Evolutionary conservation across 176 grass and related monocot species (phyloP), one percentile per base, ranked within the genome.

Genomic region (Lolium perenne): DNA sequence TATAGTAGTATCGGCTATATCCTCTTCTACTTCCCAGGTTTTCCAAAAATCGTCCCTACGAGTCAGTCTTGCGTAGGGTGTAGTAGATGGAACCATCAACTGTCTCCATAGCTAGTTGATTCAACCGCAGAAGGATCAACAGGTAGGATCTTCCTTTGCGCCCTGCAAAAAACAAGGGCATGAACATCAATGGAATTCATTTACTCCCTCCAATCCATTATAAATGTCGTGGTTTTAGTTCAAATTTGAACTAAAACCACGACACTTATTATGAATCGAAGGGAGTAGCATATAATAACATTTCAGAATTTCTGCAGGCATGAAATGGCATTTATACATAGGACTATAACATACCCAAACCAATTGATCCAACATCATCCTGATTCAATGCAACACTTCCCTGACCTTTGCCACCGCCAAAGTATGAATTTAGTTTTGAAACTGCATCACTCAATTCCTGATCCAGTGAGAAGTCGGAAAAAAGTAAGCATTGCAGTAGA

Each of bases 81-180:
- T 98, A 98, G 21, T 71, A 87, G 51, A 91, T 87, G 2, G 89
- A 93, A 20, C 91, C 93, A 41, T 95, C 91, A 25, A 89, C 58
- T 7, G 69, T 87, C 86, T 92, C 93, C 91, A 95, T 91, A 61
- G 70, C 72, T 51, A 98, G 85, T 47, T 92, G 93, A 82, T 92
- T 95, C 83, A 98, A 71, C 41, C 91, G 83, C 20, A 98, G 64
- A 29, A 98, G 89, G 43, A 95, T 85, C 26, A 98, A 71, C 66
- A 98, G 54, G 74, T 85, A 98, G 5, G 93, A 91, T 84, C 91
- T 89, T 86, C 93, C 96, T 85, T 95, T 95, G 58, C 86, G 81
- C 60, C 93, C 96, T 98, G 74, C 51, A 89, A 62, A 47, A 80
- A 80, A 87, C 38, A 86, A 62, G 2, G 58, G 2, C 1, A 0